Evolutionary conservation across 2,329 filamentous ascomycete genomes (phyloP), one percentile per base, ranked within the genome.

Genomic region (Alternaria sp.): DNA sequence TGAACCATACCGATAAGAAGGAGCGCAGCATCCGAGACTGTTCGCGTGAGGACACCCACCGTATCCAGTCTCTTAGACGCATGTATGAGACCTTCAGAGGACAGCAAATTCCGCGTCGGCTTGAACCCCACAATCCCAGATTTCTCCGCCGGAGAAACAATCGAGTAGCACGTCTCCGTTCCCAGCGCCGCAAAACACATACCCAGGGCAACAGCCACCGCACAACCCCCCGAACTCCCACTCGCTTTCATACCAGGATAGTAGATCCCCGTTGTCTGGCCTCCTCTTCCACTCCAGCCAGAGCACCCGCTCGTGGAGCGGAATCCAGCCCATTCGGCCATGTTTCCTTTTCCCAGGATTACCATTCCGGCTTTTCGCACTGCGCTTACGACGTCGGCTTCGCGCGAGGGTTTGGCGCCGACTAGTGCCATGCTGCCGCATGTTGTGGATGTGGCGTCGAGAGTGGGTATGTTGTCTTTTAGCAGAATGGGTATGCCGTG

Each of bases 231-330:
- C 1, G 86, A 89, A 57, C 86, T 88, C 4, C 89, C 89, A 45
- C 80, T 83, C 0, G 89, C 88, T 69, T 90, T 87, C 71, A 89
- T 86, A 2, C 82, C 78, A 2, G 84, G 83, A 66, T 84, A 85
- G 71, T 88, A 91, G 0, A 87, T 86, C 4, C 79, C 88, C n/a
- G 82, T 80, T 0, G 84, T 84, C 72, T 91, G 88, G 0, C 88
- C 88, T 6, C 87, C 87, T 61, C 86, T 82, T 0, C 88, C 84
- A 49, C 84, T 87, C 88, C 89, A 91, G 2, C 89, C 89, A 55
- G 85, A 85, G 41, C 79, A 84, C 2, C 79, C 80, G 66, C 87
- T 89, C 26, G 72, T 74, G 7, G 84, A 87, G 8, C 89, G 81
- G 53, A 82, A 87, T 63, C 88, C 87, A 5, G 44, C 28, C 55